Evolutionary conservation across 768 basidiomycete genomes (phyloP), one percentile per base, ranked within the genome.

Genomic region (Tulasnella sp.): DNA sequence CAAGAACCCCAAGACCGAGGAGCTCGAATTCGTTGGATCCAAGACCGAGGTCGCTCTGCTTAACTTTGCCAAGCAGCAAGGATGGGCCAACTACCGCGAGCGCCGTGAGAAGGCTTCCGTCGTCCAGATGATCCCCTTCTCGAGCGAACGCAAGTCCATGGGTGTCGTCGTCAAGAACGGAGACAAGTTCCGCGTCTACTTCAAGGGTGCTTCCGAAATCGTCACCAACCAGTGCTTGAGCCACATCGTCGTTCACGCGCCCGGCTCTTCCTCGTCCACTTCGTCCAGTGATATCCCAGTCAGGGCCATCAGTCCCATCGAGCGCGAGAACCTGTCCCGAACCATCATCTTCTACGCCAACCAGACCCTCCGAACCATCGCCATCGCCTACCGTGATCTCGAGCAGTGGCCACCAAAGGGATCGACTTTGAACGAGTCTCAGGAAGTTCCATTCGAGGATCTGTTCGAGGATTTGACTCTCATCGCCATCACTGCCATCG

Each of bases 261-360:
- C 82, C 14, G 79, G 85, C 16, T 82, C 84, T 21, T 75, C 62
- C 34, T 81, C 83, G 38, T 79, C 84, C 62, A n/a, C n/a, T n/a
- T 81, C 82, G 42, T 81, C 82, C 3, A 82, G 84, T 40, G 83
- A 82, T 18, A 85, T 97, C 68, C 88, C 92, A 83, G 91, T 90
- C 2, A 86, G 84, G 79, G 85, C 85, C 0, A 95, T 98, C 79
- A 91, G 91, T 82, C 87, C 89, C 14, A 86, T 91, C 24, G 91
- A 92, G 19, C 87, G 88, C 80, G 92, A 93, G 83, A 98, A 98
- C 84, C 95, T 98, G 84, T 89, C 89, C 38, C 90, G 94, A 71
- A 98, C 97, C 19, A 98, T 97, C 85, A 97, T 97, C 82, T 97
- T 98, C 86, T 99, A 99, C 85, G 97, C 97, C 83, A 97, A 97